Evolutionary conservation across 176 grass and related monocot species (phyloP).

Genomic region (Avena eriantha): DNA sequence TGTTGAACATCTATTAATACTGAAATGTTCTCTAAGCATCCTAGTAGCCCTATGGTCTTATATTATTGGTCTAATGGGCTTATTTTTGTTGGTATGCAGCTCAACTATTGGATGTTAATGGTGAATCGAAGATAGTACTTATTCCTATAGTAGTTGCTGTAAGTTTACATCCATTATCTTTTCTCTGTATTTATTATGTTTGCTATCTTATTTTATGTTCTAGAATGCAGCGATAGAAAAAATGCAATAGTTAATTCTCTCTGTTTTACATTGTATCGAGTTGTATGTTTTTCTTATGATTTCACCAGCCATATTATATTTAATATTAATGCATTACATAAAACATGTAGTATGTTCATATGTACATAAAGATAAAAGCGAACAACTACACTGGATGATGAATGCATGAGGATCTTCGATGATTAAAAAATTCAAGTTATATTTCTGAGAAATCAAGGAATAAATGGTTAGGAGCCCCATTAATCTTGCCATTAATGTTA

Average conservation of each 20-base stretch:
- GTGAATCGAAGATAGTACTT: conserved; percentile 75
- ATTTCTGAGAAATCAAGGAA: background rate
- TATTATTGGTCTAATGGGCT: conserved; percentile 12
- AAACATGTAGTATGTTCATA: conserved; percentile 7
- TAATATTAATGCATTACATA: conserved; percentile 5
- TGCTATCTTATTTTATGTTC: background rate
- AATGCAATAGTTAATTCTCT: background rate
- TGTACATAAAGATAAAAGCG: conserved; percentile 12
- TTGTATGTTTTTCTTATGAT: conserved; percentile 21
- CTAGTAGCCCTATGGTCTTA: background rate
- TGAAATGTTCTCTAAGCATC: background rate
- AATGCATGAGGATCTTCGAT: background rate
- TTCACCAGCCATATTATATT: background rate
- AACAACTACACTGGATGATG: background rate
- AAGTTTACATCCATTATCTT: conserved; percentile 53
- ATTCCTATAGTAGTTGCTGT: conserved; percentile 81
- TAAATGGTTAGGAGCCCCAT: conserved; percentile 11
- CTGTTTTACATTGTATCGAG: background rate
- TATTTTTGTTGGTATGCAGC: conserved; percentile 56
- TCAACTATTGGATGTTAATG: conserved; percentile 72
- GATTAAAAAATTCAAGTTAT: background rate
- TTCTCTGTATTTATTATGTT: conserved; percentile 5
- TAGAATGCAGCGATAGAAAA: conserved; percentile 2
- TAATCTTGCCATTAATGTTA: conserved; percentile 16
- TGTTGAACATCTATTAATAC: conserved; percentile 5